These are phyloP conservation scores for Salvia rosmarinus DNA, from an alignment of 257 asterid genomes.

Conservation along the genomic window DNA sequence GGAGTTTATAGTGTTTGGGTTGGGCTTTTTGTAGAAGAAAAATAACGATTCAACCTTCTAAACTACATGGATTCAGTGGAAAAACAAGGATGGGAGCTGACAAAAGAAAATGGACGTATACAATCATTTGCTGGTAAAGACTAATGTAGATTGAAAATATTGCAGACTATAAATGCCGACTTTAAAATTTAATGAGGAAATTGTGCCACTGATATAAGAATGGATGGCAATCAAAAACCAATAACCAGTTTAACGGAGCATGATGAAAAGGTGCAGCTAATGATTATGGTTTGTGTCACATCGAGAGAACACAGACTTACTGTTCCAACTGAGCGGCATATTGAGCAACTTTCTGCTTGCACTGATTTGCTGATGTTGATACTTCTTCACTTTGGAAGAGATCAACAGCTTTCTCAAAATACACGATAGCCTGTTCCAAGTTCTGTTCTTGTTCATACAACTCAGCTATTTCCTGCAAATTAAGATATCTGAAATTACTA, in stretches of 20 bases:
- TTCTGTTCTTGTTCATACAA: constrained; percentile 79
- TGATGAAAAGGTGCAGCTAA: constrained; percentile 1
- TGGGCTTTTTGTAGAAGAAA: background rate
- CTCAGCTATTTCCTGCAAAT: constrained; percentile 87
- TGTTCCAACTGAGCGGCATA: constrained; percentile 86
- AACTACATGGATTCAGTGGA: background rate
- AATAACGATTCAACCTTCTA: background rate
- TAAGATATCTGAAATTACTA: constrained; percentile 1
- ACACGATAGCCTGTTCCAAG: constrained; percentile 73
- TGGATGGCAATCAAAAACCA: constrained; percentile 16
- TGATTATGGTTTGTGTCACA: background rate
- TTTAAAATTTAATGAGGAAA: constrained; percentile 6
- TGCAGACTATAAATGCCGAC: constrained; percentile 5
- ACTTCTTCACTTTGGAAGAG: constrained; percentile 88
- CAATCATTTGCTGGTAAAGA: constrained; percentile 22
- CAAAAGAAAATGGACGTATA: constrained; percentile 1
- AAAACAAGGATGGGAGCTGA: constrained; percentile 12
- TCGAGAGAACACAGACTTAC: constrained; percentile 47
- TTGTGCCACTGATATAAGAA: constrained; percentile 7
- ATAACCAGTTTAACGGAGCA: background rate
- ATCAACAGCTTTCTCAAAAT: constrained; percentile 83
- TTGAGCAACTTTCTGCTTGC: constrained; percentile 91
- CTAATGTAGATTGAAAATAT: background rate
- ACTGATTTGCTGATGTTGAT: constrained; percentile 83
- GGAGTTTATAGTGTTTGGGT: background rate